Evolutionary conservation across 768 basidiomycete species (phyloP), one percentile per base, ranked within the genome.

Genomic region (Omphalotus guepiniiformis): DNA sequence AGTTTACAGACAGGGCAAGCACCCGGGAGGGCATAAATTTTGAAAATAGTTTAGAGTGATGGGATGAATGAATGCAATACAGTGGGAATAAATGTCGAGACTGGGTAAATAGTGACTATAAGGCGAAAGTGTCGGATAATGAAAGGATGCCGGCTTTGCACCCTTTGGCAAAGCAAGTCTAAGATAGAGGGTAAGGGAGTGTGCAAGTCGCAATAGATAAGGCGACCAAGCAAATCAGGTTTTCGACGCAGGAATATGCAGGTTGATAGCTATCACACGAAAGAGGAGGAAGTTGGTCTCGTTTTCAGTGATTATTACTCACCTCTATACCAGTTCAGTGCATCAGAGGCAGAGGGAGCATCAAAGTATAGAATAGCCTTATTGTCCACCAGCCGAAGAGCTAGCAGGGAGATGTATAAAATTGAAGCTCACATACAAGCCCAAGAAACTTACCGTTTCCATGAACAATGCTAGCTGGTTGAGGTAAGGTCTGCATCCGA

Each of bases 291-390:
- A 63, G 23, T 22, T 38, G n/a, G n/a, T 22, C 15, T 3, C 6
- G 41, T 13, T 45, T 16, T 4, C 22, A 28, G 40, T 2, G 30
- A 2, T 2, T 38, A 22, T 23, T 47, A 60, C 69, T 50, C 63
- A 89, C 90, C 90, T 80, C 90, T 79, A 73, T 84, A 93, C 90
- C 90, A 93, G 55, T 83, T 91, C 60, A 93, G 63, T 30, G 90
- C 90, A 54, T 89, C 88, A 46, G 88, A 89, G 18, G 88, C 80
- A 6, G 87, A 81, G 18, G 87, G 85, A 30, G 85, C 85, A 59
- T 91, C 87, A 60, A 93, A 92, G 62, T 93, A 93, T 36, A 93
- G 69, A 48, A 93, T 88, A 13, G 90, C 90, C 63, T 92, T 93
- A 71, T 92, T 91, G 61, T 93, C 91, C 34, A 93, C 92, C 49